A percentile compares a stretch with the other conserved stretches of the same genome.
phyloP scores from a whole-genome alignment of 371 early-diverging fungal species.

The Mucor ambiguus region DNA sequence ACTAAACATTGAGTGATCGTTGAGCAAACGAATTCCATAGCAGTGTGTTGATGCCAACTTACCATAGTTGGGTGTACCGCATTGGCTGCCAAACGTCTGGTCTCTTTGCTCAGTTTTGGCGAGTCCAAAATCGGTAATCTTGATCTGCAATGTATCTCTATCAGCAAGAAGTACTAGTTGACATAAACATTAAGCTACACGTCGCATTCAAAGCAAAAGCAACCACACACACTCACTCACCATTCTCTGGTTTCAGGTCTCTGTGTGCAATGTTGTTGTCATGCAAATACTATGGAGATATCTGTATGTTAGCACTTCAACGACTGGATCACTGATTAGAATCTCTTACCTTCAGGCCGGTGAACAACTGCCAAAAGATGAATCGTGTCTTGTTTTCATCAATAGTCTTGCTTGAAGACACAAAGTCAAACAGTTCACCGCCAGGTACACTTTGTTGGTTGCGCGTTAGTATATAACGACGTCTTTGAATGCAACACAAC shows the following conservation, averaged over 20 bases:
- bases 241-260: conserved; percentile 54
- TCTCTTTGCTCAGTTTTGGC: conserved; percentile 76
- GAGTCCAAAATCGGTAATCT: conserved; percentile 94
- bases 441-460: conserved; percentile 53
- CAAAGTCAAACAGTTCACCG: conserved; percentile 94
- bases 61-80: conserved; percentile 98
- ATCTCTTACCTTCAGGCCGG: conserved; percentile 60
- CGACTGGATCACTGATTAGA: background rate
- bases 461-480: background rate
- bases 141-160: conserved; percentile 65
- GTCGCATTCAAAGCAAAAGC: no score
- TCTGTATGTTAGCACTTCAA: background rate
- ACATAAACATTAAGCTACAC: conserved; percentile 10
- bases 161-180: conserved; percentile 72
- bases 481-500: background rate
- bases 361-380: conserved; percentile 78
- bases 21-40: background rate
- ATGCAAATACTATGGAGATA: conserved; percentile 40
- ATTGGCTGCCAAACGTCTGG: conserved; percentile 72
- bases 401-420: conserved; percentile 72
- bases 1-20: conserved; percentile 36
- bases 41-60: conserved; percentile 4
- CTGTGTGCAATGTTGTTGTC: conserved; percentile 38
- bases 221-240: conserved; percentile 32
- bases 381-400: conserved; percentile 80